Percentiles rank a stretch among this genome's conserved stretches.
Conservation (phyloP, 805 yeast genomes). For the Ogataea saltuana region DNA sequence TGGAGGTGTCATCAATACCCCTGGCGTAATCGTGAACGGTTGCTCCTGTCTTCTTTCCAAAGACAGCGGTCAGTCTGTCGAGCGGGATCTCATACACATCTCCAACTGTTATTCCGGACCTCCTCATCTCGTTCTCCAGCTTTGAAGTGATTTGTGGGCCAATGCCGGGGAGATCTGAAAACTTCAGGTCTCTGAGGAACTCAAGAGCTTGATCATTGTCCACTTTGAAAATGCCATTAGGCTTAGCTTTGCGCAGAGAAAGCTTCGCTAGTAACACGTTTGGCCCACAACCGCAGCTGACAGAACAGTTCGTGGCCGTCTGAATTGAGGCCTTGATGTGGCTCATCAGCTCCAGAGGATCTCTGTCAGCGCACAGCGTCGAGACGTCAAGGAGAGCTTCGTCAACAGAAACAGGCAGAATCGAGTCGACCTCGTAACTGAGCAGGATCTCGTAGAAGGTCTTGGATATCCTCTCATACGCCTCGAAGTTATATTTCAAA, state of each 20-base stretch:
- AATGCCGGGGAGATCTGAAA: conserved; percentile 60
- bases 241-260: conserved; percentile 75
- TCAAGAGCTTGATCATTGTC: conserved; percentile 27
- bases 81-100: conserved; percentile 41
- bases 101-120: conserved; percentile 34
- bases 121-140: conserved; percentile 38
- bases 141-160: conserved; percentile 54
- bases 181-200: conserved; percentile 40
- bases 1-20: conserved; percentile 67
- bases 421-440: conserved; percentile 44
- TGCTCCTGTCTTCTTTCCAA: conserved; percentile 73
- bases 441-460: conserved; percentile 62
- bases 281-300: conserved; percentile 76
- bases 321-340: conserved; percentile 44
- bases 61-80: conserved; percentile 40
- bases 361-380: conserved; percentile 16
- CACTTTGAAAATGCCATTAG: conserved; percentile 59
- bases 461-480: conserved; percentile 66
- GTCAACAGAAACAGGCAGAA: conserved; percentile 87
- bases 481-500: conserved; percentile 71
- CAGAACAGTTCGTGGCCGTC: conserved; percentile 55
- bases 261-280: conserved; percentile 79
- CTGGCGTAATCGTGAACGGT: conserved; percentile 59
- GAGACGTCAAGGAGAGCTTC: conserved; percentile 80
- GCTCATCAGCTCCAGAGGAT: conserved; percentile 33